These are phyloP conservation scores for Uronychia setigera DNA, from an alignment of 73 alveolate genomes.

Conservation along the genomic window DNA sequence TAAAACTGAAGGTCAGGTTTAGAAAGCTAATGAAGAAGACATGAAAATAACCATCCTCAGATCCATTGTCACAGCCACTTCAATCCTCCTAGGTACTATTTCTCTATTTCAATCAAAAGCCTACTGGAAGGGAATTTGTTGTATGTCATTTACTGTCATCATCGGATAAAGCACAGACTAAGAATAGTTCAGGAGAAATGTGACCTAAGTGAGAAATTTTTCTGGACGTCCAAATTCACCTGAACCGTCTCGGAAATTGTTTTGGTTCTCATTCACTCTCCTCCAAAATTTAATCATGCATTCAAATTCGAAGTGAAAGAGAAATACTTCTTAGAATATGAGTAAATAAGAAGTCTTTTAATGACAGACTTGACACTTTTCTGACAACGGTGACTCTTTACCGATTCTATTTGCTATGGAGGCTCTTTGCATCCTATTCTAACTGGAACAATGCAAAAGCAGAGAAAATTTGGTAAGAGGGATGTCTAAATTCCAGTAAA, in stretches of 20 bases:
- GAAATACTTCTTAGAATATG: conserved; percentile 14
- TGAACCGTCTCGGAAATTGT: conserved; percentile 26
- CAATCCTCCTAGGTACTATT: conserved; percentile 21
- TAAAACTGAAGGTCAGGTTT: too few species aligned
- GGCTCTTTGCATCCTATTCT: conserved; percentile 83
- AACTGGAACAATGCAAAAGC: conserved; percentile 86
- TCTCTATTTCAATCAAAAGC: too few species aligned
- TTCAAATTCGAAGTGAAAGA: neutral
- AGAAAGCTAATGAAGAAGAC: conserved; percentile 47
- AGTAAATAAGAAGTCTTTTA: conserved; percentile 13
- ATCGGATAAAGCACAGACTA: conserved; percentile 21
- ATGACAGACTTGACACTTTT: conserved; percentile 62
- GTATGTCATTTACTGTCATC: too few species aligned
- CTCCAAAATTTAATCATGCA: conserved; percentile 14
- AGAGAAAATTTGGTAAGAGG: conserved; percentile 57
- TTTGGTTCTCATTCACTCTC: conserved; percentile 37
- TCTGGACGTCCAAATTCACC: conserved; percentile 25
- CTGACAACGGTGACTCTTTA: conserved; percentile 60
- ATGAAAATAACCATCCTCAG: conserved; percentile 31
- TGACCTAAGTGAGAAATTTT: conserved; percentile 32
- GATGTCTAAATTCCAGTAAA: conserved; percentile 27
- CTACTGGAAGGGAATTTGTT: too few species aligned
- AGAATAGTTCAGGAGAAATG: conserved; percentile 53
- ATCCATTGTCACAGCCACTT: conserved; percentile 30
- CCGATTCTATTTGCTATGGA: conserved; percentile 75